Evolutionary conservation across 192 early-diverging fungal genomes (phyloP), one percentile per base, ranked within the genome.

Genomic region (Linnemannia exigua): DNA sequence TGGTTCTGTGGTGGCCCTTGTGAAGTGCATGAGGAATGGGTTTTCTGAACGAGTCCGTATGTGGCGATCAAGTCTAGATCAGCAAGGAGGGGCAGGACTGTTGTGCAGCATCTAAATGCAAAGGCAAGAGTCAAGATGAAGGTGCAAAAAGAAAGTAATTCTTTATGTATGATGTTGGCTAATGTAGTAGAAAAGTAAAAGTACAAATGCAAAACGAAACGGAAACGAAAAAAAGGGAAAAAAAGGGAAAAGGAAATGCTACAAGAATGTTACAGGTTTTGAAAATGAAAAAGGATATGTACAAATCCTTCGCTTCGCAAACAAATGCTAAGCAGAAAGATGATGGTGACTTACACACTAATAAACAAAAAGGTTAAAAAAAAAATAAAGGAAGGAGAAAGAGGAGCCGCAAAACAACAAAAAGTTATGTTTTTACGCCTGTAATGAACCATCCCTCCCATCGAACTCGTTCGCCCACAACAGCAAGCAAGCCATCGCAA

Each of bases 361-460:
- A 46, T 17, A 58, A 67, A 68, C 28, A 78, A 69, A 63, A 71
- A 79, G 31, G 74, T 51, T 33, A 74, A 75, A 72, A 80, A n/a
- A 37, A 70, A 72, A 72, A 70, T 74, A 80, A 86, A 75, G 84
- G 70, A 80, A 86, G 75, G 84, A 80, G 75, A 86, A 80, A 86
- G 84, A 86, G 84, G 84, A 86, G 84, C 84, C 84, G 84, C 84
- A 86, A 86, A 86, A 86, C 84, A 80, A 80, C 84, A 86, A 67
- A 70, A 77, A 76, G 31, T 77, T 75, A 72, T 82, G 74, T 83
- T 84, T 79, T 77, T 86, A 80, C 84, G 84, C 84, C 84, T 75
- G 84, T 86, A 80, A 82, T 80, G 70, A 69, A 72, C 28, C 77
- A 76, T 79, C 84, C 70, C 52, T 61, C 81, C 51, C 48, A 77